Base-by-base conservation (phyloP, 306 rosid species). In the Arachis hypogaea region DNA sequence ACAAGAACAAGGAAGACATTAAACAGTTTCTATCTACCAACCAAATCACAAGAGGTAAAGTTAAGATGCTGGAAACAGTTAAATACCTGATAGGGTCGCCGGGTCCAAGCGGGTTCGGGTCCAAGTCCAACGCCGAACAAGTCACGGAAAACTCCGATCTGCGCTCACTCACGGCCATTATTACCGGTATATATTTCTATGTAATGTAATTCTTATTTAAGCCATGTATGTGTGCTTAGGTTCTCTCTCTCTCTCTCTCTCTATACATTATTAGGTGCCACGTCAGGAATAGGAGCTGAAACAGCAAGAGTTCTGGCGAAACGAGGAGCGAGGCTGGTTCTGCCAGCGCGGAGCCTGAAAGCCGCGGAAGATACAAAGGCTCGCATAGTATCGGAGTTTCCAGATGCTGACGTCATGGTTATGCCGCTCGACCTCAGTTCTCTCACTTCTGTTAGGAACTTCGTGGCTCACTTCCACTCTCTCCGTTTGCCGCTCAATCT, bases 261-360 rank as follows among this genome's bases (percentile, higher is more conserved):
- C 0, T 8, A 45, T 9, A 45, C 3, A 45, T 8, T 45, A 22
- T n/a, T 59, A 84, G 98, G 98, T 5, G 94, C 92, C 6, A 91
- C 98, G 41, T 93, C 98, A 3, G 98, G 98, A 66, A 93, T 93
- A 69, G 98, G 98, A 46, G 92, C 84, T 0, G 98, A 93, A 83
- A 93, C 97, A 36, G 96, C 98, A 36, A 82, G 90, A 49, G 96
- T 91, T 11, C 76, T 93, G 40, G 98, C 98, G 4, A 80, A 79
- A 85, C 80, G 97, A 44, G 97, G 98, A 0, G 97, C 83, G n/a
- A 76, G 89, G 84, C 74, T 93, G 40, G 73, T 93, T 41, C 82
- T 93, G 16, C 98, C 98, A 4, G 94, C 88, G 51, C 85, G 98
- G 63, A 86, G 79, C 66, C 9, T 88, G 42, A 89, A 93, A 73